A percentile compares a stretch with the other conserved stretches of the same genome.
These are phyloP conservation scores for Babesia ovata DNA, from an alignment of 169 alveolate species.

Conservation along the genomic window DNA sequence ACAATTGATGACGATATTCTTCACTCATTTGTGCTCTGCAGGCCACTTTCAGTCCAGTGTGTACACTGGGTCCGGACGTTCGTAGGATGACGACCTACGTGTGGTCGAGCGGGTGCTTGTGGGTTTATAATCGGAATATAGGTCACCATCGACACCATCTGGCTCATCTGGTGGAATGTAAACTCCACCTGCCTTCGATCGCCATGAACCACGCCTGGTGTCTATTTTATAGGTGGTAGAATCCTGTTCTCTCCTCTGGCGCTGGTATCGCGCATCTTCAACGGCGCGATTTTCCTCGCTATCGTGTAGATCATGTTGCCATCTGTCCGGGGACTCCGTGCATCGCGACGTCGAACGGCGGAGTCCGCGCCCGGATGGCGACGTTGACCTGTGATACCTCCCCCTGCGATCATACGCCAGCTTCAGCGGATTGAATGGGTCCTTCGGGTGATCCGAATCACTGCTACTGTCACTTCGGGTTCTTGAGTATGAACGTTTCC, in stretches of 20 bases:
- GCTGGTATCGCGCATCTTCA: constrained; percentile 11
- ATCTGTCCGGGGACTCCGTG: constrained; percentile 19
- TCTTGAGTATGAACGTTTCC: not conserved
- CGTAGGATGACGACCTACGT: constrained; percentile 17
- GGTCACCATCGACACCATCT: constrained; percentile 2
- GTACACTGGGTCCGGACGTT: constrained; percentile 47
- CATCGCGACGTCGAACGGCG: not conserved
- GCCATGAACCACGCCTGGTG: constrained; percentile 61
- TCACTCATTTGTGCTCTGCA: too few species aligned
- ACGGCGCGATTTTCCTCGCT: constrained; percentile 12
- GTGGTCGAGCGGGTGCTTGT: not conserved
- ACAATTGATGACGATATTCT: too few species aligned
- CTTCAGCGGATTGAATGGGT: constrained; percentile 65
- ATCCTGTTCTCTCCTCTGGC: not conserved
- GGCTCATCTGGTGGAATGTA: constrained; percentile 60
- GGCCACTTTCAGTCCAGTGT: constrained; percentile 18
- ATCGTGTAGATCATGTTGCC: constrained; percentile 63
- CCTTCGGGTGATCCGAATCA: constrained; percentile 56
- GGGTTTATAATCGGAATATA: constrained; percentile 31
- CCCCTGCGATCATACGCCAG: constrained; percentile 26
- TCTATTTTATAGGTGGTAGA: constrained; percentile 12
- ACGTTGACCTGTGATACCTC: not conserved
- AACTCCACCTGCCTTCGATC: constrained; percentile 67
- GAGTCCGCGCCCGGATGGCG: not conserved
- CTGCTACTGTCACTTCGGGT: constrained; percentile 14